phyloP scores from a whole-genome alignment of 768 basidiomycete genomes.

The Sarcodon aspratus region DNA sequence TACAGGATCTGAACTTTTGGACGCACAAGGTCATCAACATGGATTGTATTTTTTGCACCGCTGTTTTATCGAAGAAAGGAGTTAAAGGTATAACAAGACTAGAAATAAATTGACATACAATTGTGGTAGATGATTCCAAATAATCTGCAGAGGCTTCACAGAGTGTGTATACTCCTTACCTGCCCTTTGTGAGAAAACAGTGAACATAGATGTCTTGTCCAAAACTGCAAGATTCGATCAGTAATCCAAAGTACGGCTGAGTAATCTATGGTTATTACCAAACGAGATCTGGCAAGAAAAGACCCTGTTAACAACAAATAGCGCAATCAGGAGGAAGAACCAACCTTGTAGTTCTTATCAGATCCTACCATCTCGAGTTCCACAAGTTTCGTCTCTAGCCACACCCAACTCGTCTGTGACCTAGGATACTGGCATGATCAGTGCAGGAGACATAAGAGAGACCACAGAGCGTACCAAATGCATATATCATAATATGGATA shows the following conservation, averaged over 20 bases:
- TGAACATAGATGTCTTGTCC: conserved; percentile 86
- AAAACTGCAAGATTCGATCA: conserved; percentile 36
- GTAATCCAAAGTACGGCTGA: not conserved
- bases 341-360: conserved; percentile 56
- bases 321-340: conserved; percentile 1
- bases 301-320: not conserved
- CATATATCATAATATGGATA: conserved; percentile 85
- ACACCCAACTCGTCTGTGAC: conserved; percentile 83
- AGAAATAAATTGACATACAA: conserved; percentile 35
- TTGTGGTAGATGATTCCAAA: conserved; percentile 82
- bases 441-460: not conserved
- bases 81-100: conserved; percentile 4
- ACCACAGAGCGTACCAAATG: conserved; percentile 47
- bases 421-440: conserved; percentile 19
- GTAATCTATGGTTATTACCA: conserved; percentile 23
- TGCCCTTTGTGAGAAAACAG: conserved; percentile 66
- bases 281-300: conserved; percentile 39
- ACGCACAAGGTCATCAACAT: conserved; percentile 74
- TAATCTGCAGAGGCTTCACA: conserved; percentile 74
- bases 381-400: conserved; percentile 80
- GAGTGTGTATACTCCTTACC: conserved; percentile 70
- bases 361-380: conserved; percentile 80
- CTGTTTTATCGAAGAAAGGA: conserved; percentile 19
- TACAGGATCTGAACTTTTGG: not conserved
- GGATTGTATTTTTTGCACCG: conserved; percentile 65